These are phyloP conservation scores for Neurospora sp. DNA, from an alignment of 495 filamentous ascomycete species.

Conservation along the genomic window DNA sequence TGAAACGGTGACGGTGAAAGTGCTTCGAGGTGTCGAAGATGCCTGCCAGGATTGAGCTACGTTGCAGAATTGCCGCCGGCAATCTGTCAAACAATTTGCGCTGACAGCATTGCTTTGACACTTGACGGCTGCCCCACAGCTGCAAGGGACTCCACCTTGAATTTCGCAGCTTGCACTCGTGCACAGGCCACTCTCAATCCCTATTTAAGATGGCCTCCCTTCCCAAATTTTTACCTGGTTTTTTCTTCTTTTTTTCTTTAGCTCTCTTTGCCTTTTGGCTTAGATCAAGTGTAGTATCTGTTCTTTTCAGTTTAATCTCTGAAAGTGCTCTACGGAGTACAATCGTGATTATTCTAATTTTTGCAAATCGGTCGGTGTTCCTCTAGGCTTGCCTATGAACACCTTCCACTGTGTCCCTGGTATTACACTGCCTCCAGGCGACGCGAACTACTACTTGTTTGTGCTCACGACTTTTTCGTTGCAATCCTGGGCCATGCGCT, in stretches of 20 bases:
- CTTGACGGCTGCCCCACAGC: background rate
- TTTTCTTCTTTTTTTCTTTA: constrained; percentile 21
- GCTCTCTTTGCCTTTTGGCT: constrained; percentile 56
- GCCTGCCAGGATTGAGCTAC: background rate
- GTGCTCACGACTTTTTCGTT: constrained; percentile 35
- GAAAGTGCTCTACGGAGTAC: constrained; percentile 55
- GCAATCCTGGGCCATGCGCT: constrained; percentile 40
- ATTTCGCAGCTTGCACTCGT: constrained; percentile 1
- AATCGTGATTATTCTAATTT: constrained; percentile 84
- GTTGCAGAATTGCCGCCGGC: background rate
- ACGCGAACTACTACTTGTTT: constrained; percentile 48
- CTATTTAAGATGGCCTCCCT: constrained; percentile 5
- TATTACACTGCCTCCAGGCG: constrained; percentile 80
- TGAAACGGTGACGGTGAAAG: background rate
- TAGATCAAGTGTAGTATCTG: constrained; percentile 99
- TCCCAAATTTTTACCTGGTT: background rate
- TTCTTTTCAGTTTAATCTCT: constrained; percentile 97
- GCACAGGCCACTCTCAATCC: constrained; percentile 5
- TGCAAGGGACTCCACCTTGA: background rate
- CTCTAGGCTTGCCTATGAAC: constrained; percentile 71
- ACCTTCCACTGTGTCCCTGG: constrained; percentile 66
- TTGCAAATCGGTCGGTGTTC: constrained; percentile 28
- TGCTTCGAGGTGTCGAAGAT: background rate
- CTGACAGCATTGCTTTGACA: background rate
- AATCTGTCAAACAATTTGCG: background rate